phyloP scores from a whole-genome alignment of 371 early-diverging fungal genomes.

The Apophysomyces ossiformis region DNA sequence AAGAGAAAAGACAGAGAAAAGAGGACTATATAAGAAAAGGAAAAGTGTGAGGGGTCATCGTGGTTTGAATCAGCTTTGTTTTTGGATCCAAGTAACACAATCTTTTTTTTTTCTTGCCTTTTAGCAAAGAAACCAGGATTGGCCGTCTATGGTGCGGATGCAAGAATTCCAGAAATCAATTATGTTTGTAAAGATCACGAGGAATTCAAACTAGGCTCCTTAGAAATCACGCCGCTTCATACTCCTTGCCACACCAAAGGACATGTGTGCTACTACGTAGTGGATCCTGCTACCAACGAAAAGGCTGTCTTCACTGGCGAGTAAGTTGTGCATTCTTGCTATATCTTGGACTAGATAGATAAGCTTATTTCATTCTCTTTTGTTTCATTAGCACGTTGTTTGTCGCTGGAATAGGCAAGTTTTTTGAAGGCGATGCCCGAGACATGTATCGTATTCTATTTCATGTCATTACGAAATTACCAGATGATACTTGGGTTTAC shows the following conservation, averaged over 20 bases:
- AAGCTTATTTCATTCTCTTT: not conserved
- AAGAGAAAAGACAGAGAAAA: not conserved
- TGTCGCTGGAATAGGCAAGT: constrained; percentile 83
- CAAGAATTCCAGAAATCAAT: constrained; percentile 85
- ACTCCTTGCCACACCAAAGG: constrained; percentile 93
- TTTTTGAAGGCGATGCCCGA: constrained; percentile 91
- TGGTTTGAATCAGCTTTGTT: not conserved
- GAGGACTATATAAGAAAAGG: too few relatives aligned
- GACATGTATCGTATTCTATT: constrained; percentile 86
- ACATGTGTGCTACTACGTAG: constrained; percentile 84
- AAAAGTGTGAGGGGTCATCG: not conserved
- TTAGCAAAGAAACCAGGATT: constrained; percentile 68
- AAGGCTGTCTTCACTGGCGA: constrained; percentile 56
- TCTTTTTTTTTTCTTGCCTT: too few relatives aligned
- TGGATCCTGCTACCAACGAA: constrained; percentile 52
- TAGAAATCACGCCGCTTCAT: constrained; percentile 68
- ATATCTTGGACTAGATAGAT: not conserved
- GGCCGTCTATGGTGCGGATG: constrained; percentile 86
- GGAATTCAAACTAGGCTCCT: constrained; percentile 75
- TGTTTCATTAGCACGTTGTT: constrained; percentile 36
- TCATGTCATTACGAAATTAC: constrained; percentile 74
- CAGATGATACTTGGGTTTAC: constrained; percentile 88
- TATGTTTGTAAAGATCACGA: constrained; percentile 76
- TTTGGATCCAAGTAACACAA: constrained; percentile 28
- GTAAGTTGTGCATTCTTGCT: constrained; percentile 22